Base-by-base conservation (phyloP, 192 early-diverging fungal genomes). In the Coemansia sp. region DNA sequence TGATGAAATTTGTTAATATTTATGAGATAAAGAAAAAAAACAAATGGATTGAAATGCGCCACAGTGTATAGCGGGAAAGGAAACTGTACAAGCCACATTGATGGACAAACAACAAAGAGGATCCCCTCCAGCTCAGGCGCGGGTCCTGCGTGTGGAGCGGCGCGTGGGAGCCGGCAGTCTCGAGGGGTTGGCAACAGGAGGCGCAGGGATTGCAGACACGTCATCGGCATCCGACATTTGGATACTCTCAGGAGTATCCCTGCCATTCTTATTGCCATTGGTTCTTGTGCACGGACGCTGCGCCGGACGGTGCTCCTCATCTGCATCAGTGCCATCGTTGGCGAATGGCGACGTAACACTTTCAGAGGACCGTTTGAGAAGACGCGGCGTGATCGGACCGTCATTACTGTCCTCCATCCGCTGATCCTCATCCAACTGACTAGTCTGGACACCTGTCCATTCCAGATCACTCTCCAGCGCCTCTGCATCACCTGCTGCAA, bases 351-450 rank as follows among this genome's bases (percentile, higher is more conserved):
- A 64, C 15, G 44, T 42, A 1, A 34, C 62, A n/a, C 3, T 33
- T 0, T 78, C 69, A 0, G 76, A 73, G 25, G 66, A 31, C n/a
- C 70, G 61, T 56, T 79, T 79, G 56, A 62, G 66, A 34, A 50
- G 34, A 34, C 63, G 54, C 25, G 45, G 29, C 0, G 55, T 22
- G 2, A 17, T 48, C 28, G 52, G 62, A n/a, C 27, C 27, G 34
- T n/a, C 27, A 25, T n/a, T n/a, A n/a, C 30, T 14, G 2, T 40
- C 38, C 11, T 40, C 38, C 50, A 42, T 50, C 30, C 6, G 2
- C 23, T 54, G 42, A 37, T 33, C 44, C 47, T 45, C 64, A 14
- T 37, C 56, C 4, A 40, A 14, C 7, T 50, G 33, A 2, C 10
- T 41, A 2, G 36, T 60, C 0, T 63, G 73, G 50, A 20, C 31